A percentile compares a stretch with the other conserved stretches of the same genome.
Evolutionary conservation across 495 filamentous ascomycete genomes (phyloP).

Genomic region (Cairneyella variabilis): DNA sequence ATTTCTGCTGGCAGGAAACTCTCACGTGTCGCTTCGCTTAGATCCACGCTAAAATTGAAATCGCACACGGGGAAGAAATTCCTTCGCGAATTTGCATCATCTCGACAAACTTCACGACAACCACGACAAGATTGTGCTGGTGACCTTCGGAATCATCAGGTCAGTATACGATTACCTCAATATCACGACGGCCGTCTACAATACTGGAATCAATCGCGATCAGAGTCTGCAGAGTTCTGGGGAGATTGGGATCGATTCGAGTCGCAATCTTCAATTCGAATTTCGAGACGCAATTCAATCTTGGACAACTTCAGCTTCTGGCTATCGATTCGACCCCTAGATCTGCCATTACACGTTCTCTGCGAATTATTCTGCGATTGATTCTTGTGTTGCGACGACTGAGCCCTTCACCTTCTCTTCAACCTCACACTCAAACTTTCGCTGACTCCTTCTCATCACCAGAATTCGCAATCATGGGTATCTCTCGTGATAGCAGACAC

Average conservation of each 20-base stretch:
- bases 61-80: too few relatives aligned
- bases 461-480: conserved; percentile 84
- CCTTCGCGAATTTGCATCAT: not conserved
- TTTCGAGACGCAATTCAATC: not conserved
- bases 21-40: too few relatives aligned
- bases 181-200: not conserved
- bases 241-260: not conserved
- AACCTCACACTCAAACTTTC: not conserved
- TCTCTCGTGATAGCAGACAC: conserved; percentile 98
- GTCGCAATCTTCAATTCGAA: conserved; percentile 7
- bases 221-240: conserved; percentile 13
- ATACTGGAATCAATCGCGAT: conserved; percentile 2
- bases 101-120: conserved; percentile 14
- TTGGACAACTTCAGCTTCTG: not conserved
- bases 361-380: conserved; percentile 6
- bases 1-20: too few relatives aligned
- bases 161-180: conserved; percentile 16
- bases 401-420: not conserved
- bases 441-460: conserved; percentile 21
- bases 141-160: conserved; percentile 25
- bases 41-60: too few relatives aligned
- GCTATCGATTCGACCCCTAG: not conserved
- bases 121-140: conserved; percentile 26
- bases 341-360: conserved; percentile 10
- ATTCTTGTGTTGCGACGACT: not conserved